Evolutionary conservation across 2,329 filamentous ascomycete genomes (phyloP), one percentile per base, ranked within the genome.

Genomic region (Aureobasidium sp.): DNA sequence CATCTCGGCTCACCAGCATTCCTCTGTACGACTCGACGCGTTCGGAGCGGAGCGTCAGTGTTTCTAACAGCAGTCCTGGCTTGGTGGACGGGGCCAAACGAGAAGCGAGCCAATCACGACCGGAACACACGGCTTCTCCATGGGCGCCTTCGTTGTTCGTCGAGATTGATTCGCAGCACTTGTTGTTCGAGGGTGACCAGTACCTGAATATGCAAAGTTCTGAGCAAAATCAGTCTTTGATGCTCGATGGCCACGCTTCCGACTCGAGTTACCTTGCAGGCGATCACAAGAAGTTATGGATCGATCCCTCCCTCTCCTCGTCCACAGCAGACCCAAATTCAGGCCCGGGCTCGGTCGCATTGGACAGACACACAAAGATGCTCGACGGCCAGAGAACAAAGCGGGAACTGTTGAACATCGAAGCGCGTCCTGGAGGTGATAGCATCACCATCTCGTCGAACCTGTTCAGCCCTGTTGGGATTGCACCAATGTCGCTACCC

Each of bases 121-220:
- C 36, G 7, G 41, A 57, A 14, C 20, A 37, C 8, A 6, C n/a
- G 2, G 34, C 22, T n/a, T 60, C 57, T 17, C 34, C 57, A 1
- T 60, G 57, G 57, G 57, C 57, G 8, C 34, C 36, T 7, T 22
- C 57, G 1, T 36, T 60, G 36, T 60, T 60, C n/a, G 36, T 25
- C 27, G 22, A 60, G 20, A 5, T 22, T 7, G 25, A 60, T 3
- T 41, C 57, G 2, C 57, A 42, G 6, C 57, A 60, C 25, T 17
- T 60, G n/a, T 42, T 60, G 25, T 60, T 22, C n/a, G 45, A 51
- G 8, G 57, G 51, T n/a, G 36, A 51, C 17, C 25, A 34, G 15
- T 58, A 48, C 15, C n/a, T 29, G 15, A 14, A 48, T 11, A 15
- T 48, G 29, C 29, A 39, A 39, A 31, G 55, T 12, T 17, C 31